These are phyloP conservation scores for Pisolithus tinctorius DNA, from an alignment of 768 basidiomycete species.

Conservation along the genomic window DNA sequence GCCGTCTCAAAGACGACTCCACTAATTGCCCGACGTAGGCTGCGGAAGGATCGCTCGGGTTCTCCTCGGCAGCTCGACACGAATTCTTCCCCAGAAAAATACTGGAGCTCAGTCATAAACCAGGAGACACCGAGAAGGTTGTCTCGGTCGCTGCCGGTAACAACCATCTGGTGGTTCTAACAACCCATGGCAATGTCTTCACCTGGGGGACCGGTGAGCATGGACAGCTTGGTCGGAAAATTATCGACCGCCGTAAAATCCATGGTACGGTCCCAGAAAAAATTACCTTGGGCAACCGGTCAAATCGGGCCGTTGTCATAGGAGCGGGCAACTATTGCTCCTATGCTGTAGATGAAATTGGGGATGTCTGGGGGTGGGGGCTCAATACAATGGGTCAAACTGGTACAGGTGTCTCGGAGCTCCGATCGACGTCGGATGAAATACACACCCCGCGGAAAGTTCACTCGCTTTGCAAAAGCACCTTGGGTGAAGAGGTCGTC, in stretches of 20 bases:
- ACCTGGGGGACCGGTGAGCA: conserved; percentile 91
- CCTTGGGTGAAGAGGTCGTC: conserved; percentile 57
- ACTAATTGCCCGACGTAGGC: conserved; percentile 35
- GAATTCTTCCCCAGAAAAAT: conserved; percentile 62
- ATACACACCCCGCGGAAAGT: conserved; percentile 62
- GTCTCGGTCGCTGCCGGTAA: conserved; percentile 72
- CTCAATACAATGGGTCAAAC: conserved; percentile 85
- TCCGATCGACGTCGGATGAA: conserved; percentile 39
- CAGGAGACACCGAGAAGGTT: conserved; percentile 64
- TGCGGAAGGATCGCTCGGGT: conserved; percentile 80
- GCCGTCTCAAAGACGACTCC: neutral
- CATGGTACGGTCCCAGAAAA: conserved; percentile 87
- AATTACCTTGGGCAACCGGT: conserved; percentile 65
- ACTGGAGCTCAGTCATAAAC: conserved; percentile 52
- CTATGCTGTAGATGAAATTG: conserved; percentile 81
- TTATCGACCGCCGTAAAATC: conserved; percentile 81
- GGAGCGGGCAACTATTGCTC: conserved; percentile 84
- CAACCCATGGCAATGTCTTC: conserved; percentile 80
- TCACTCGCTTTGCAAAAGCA: conserved; percentile 52
- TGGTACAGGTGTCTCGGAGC: conserved; percentile 48
- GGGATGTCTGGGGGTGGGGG: conserved; percentile 94
- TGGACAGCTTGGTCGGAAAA: conserved; percentile 85
- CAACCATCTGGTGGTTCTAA: conserved; percentile 87
- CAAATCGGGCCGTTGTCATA: conserved; percentile 57
- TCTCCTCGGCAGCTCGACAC: conserved; percentile 57